Percentiles rank a stretch among this genome's conserved stretches.
phyloP scores from a whole-genome alignment of 164 flowering plant species.

The Malania oleifera region DNA sequence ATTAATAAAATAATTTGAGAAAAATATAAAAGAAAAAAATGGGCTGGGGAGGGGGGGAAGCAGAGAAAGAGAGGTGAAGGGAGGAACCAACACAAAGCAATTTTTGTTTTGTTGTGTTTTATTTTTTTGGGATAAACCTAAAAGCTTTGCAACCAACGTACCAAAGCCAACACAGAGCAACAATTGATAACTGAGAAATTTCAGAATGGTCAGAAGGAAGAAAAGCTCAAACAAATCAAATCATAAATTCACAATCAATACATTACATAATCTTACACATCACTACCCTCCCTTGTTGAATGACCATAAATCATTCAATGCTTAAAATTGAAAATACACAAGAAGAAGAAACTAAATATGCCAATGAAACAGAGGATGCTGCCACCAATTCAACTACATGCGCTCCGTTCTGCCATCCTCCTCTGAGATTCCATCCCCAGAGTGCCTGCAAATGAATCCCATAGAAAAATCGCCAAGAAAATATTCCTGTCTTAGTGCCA shows the following conservation, averaged over 20 bases:
- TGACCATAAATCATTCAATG: conserved; percentile 5
- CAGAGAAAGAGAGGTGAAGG: too few species aligned
- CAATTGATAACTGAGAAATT: too few species aligned
- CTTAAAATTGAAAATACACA: conserved; percentile 15
- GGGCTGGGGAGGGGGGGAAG: too few species aligned
- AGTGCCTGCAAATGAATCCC: conserved; percentile 47
- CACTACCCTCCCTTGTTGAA: conserved; percentile 20
- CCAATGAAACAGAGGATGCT: conserved; percentile 5
- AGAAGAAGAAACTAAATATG: conserved; percentile 16
- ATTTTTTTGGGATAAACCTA: too few species aligned
- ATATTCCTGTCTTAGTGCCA: neutral
- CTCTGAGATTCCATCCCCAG: conserved; percentile 52
- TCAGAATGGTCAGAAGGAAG: neutral
- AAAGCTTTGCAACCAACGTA: too few species aligned
- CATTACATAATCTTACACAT: conserved; percentile 23
- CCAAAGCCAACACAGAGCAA: too few species aligned
- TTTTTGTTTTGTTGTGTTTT: neutral
- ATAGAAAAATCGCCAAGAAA: neutral
- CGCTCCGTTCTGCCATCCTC: conserved; percentile 64
- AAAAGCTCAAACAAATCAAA: conserved; percentile 15
- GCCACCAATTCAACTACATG: conserved; percentile 35
- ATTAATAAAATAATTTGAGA: too few species aligned
- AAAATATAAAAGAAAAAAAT: too few species aligned
- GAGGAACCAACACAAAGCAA: too few species aligned
- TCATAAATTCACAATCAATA: conserved; percentile 13